Base-by-base conservation (phyloP, 305 asterid species). In the Stenogyne calaminthoides region DNA sequence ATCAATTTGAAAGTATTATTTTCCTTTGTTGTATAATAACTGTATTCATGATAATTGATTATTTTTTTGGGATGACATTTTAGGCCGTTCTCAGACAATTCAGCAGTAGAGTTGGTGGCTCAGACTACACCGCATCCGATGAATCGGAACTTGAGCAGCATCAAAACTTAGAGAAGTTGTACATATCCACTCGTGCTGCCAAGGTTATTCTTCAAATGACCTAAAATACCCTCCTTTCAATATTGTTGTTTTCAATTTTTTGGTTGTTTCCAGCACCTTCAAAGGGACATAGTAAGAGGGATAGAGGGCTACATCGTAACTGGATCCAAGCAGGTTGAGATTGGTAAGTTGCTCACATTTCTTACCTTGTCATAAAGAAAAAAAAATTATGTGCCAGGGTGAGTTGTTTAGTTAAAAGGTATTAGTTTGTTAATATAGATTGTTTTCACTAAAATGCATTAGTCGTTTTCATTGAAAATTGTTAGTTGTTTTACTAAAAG, bases 241-340 rank as follows among this genome's bases (percentile, higher is more conserved):
- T 62, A 32, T 73, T 16, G 15, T 55, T 6, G 70, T n/a, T 74
- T 22, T 44, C 47, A 25, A 8, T 5, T 20, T 12, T 32, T 52
- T 60, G 61, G 32, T 49, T 63, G 22, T 64, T 73, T 12, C 36
- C 84, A 90, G 95, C 95, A 86, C 73, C 83, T 87, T 63, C 96
- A 90, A 81, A 84, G 96, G 71, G 96, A 89, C 76, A 78, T 90
- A 75, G 84, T 85, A 56, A 88, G 96, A 57, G 94, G 94, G 0
- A 73, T 88, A 61, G 93, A 89, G 74, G 93, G 93, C 51, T 82
- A 81, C 63, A 84, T 87, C 15, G 80, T 81, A 36, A 88, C 94
- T 55, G 92, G 94, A 77, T 74, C 86, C 75, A 88, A 88, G 79
- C 92, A 84, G 83, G 88, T 90, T 72, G 91, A 88, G 78, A 83